These are phyloP conservation scores for Cadophora sp. DNA, from an alignment of 2,329 filamentous ascomycete genomes.

Conservation along the genomic window DNA sequence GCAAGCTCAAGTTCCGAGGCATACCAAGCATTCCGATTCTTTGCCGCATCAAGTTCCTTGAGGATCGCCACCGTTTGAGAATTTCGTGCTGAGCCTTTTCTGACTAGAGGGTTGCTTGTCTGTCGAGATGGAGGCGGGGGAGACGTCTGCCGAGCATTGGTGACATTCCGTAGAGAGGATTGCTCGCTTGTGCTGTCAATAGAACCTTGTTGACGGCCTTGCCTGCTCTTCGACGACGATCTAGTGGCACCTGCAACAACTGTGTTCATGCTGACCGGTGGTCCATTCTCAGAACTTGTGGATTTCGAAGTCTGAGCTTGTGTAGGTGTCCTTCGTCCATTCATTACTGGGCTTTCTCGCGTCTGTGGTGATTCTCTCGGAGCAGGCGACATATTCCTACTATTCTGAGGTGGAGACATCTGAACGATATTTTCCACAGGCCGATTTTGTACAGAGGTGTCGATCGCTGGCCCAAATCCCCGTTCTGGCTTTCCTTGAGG, in stretches of 20 bases:
- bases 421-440: conserved; percentile 54
- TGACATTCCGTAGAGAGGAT: conserved; percentile 53
- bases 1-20: conserved; percentile 93
- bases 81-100: conserved; percentile 66
- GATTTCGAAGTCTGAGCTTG: conserved; percentile 54
- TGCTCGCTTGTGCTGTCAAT: conserved; percentile 71
- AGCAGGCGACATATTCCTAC: conserved; percentile 38
- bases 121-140: conserved; percentile 65
- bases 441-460: conserved; percentile 48
- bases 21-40: conserved; percentile 95
- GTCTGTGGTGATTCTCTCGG: conserved; percentile 49
- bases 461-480: conserved; percentile 42
- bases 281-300: conserved; percentile 35
- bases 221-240: conserved; percentile 58
- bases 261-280: conserved; percentile 37
- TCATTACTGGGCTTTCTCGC: conserved; percentile 59
- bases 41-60: conserved; percentile 85
- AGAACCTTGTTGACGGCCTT: conserved; percentile 67
- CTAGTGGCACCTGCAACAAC: conserved; percentile 38
- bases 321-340: conserved; percentile 70
- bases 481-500: conserved; percentile 40
- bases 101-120: conserved; percentile 63
- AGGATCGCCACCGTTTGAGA: conserved; percentile 71
- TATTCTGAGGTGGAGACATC: conserved; percentile 48
- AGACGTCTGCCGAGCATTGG: conserved; percentile 56